A percentile compares a stretch with the other conserved stretches of the same genome.
Evolutionary conservation across 495 filamentous ascomycete species (phyloP).

Genomic region (Aspergillus kassunensis): DNA sequence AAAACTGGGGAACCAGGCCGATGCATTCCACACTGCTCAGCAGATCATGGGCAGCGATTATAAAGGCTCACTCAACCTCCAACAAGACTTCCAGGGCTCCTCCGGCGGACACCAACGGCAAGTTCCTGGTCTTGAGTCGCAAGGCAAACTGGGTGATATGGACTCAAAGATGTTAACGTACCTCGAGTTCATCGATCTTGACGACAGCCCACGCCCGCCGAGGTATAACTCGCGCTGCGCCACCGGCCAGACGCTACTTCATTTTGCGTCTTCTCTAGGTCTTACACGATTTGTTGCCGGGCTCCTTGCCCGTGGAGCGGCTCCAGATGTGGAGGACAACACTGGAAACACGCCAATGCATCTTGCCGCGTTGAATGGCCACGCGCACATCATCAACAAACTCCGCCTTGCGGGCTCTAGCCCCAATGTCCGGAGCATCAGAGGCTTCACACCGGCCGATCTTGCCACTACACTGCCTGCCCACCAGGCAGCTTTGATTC

Average conservation of each 20-base stretch:
- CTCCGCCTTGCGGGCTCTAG: slow-evolving; percentile 72
- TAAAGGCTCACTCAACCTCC: slow-evolving; percentile 40
- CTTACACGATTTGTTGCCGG: slow-evolving; percentile 74
- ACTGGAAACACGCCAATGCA: slow-evolving; percentile 83
- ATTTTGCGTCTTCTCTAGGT: slow-evolving; percentile 73
- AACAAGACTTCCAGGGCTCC: slow-evolving; percentile 43
- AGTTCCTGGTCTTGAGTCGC: slow-evolving; percentile 38
- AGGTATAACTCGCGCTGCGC: slow-evolving; percentile 58
- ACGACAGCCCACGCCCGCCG: slow-evolving; percentile 64
- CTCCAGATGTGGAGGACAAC: slow-evolving; percentile 68
- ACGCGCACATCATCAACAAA: slow-evolving; percentile 69
- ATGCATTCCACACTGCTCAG: slow-evolving; percentile 47
- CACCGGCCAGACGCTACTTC: slow-evolving; percentile 77
- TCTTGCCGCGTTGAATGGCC: slow-evolving; percentile 72
- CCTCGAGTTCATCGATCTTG: slow-evolving; percentile 73
- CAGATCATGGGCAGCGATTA: slow-evolving; percentile 49
- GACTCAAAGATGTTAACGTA: slow-evolving; percentile 69
- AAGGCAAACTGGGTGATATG: slow-evolving; percentile 50
- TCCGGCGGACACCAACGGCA: slow-evolving; percentile 42
- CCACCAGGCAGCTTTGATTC: slow-evolving; percentile 51
- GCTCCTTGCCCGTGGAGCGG: slow-evolving; percentile 75
- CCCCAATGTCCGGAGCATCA: slow-evolving; percentile 62
- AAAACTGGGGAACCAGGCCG: slow-evolving; percentile 45
- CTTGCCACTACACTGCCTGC: slow-evolving; percentile 60
- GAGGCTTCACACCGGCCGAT: slow-evolving; percentile 69